A percentile compares a stretch with the other conserved stretches of the same genome.
phyloP scores from a whole-genome alignment of 768 basidiomycete species.

The Leccinum broughii region DNA sequence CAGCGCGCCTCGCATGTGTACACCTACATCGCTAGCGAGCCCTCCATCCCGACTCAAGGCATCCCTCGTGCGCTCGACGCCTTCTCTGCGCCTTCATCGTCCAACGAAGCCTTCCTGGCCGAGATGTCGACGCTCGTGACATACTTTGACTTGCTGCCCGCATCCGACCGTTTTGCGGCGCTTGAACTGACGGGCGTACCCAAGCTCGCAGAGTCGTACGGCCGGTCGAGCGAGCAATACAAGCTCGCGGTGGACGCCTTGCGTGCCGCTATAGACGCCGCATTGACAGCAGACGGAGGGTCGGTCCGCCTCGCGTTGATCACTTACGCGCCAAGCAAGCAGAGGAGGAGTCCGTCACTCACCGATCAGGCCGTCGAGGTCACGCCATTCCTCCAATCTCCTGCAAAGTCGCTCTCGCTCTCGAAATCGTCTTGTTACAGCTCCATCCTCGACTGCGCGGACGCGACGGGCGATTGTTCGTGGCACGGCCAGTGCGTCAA shows the following conservation, averaged over 20 bases:
- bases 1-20: conserved; percentile 60
- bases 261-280: conserved; percentile 48
- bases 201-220: conserved; percentile 47
- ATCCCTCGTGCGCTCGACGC: conserved; percentile 39
- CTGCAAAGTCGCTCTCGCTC: conserved; percentile 11
- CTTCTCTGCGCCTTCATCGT: conserved; percentile 42
- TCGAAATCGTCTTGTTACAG: conserved; percentile 64
- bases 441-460: conserved; percentile 53
- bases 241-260: conserved; percentile 43
- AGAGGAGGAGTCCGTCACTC: conserved; percentile 41
- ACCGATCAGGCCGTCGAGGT: conserved; percentile 45
- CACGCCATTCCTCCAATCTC: conserved; percentile 45
- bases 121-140: conserved; percentile 50
- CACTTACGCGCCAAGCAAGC: conserved; percentile 40
- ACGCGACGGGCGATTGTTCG: conserved; percentile 66
- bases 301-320: conserved; percentile 54
- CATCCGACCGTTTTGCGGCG: conserved; percentile 58
- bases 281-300: conserved; percentile 32
- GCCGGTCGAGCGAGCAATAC: conserved; percentile 57
- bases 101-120: conserved; percentile 39
- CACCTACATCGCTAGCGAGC: conserved; percentile 49
- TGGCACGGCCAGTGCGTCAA: conserved; percentile 67
- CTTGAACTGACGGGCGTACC: conserved; percentile 56
- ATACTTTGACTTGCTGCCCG: conserved; percentile 40
- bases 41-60: conserved; percentile 31